Evolutionary conservation across 176 grass and related monocot species (phyloP), one percentile per base, ranked within the genome.

Genomic region (Lolium perenne): DNA sequence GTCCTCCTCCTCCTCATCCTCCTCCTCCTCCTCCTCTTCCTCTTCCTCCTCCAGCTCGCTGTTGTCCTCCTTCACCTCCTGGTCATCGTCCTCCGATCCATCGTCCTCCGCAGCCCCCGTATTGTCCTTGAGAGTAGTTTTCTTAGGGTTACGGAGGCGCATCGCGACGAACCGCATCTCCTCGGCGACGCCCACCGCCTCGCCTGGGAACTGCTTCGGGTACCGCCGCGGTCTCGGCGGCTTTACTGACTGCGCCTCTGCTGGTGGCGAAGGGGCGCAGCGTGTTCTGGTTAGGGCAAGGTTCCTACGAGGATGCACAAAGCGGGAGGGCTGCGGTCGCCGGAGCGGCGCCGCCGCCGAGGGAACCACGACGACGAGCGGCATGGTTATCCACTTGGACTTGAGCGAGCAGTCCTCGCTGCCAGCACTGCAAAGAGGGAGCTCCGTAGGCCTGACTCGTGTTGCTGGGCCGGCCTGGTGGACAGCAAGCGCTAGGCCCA

Each of bases 111-210:
- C 82, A 14, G 25, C 56, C 74, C 71, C 55, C 48, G 43, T 3
- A 15, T 35, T 8, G 40, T 79, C 80, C 53, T 84, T 76, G n/a
- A 84, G 64, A 45, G 82, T 84, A 35, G 85, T 88, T 51, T 81
- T 14, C 76, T 87, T 91, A 38, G 76, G 71, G 58, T 91, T 86
- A 61, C 88, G 92, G 53, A 98, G 86, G 45, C 94, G 91, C 97
- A 98, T 98, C 90, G 93, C 97, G 10, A 98, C 93, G 59, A 98
- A 98, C 23, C 94, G 88, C 92, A 98, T 98, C 94, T 98, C 94
- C 86, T 98, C 88, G 13, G 89, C 90, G 78, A 98, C 90, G 77
- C 97, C 97, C 71, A 91, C 82, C 43, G 61, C 85, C 92, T 95
- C 93, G 9, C 93, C 92, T 9, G 96, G 97, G 63, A 63, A 89